Conservation (phyloP, 495 filamentous ascomycete genomes). For the Lepidopterella palustris region DNA sequence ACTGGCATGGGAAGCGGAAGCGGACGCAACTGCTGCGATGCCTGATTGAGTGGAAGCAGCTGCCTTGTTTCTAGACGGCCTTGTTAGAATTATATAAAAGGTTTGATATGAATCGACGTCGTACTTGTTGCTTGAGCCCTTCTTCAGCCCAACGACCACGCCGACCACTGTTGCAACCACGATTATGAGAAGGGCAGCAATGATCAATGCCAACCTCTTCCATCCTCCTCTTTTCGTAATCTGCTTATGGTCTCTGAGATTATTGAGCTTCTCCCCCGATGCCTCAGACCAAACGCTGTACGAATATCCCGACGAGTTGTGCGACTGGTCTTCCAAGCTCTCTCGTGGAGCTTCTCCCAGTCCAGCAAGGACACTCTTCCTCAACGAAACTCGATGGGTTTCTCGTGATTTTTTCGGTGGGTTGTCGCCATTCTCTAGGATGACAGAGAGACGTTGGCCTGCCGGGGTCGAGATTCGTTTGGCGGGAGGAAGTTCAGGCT, state of each 20-base stretch:
- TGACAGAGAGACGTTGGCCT: slow-evolving; percentile 33
- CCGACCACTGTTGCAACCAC: slow-evolving; percentile 25
- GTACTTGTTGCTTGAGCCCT: slow-evolving; percentile 13
- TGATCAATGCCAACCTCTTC: slow-evolving; percentile 24
- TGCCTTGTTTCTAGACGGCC: no score
- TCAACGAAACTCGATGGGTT: slow-evolving; percentile 10
- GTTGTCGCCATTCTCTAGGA: slow-evolving; percentile 28
- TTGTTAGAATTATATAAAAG: no score
- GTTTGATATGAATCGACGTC: no score
- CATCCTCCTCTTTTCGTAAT: slow-evolving; percentile 31
- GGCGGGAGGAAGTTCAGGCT: slow-evolving; percentile 6
- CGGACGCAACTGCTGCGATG: neutral
- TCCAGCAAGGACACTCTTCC: slow-evolving; percentile 8
- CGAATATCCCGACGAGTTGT: slow-evolving; percentile 10
- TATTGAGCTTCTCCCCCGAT: slow-evolving; percentile 12
- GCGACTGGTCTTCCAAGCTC: slow-evolving; percentile 17
- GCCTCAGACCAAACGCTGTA: slow-evolving; percentile 24
- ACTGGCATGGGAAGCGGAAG: no score
- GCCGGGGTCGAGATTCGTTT: slow-evolving; percentile 32
- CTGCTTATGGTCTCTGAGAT: slow-evolving; percentile 22
- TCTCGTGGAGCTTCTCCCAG: slow-evolving; percentile 20
- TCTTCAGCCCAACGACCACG: slow-evolving; percentile 20
- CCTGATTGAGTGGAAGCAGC: slow-evolving; percentile 1
- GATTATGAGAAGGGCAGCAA: slow-evolving; percentile 8
- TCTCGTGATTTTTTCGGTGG: slow-evolving; percentile 12